Evolutionary conservation across 108 stramenopile species (phyloP), one percentile per base, ranked within the genome.

Genomic region (Discostella stelligeroides): DNA sequence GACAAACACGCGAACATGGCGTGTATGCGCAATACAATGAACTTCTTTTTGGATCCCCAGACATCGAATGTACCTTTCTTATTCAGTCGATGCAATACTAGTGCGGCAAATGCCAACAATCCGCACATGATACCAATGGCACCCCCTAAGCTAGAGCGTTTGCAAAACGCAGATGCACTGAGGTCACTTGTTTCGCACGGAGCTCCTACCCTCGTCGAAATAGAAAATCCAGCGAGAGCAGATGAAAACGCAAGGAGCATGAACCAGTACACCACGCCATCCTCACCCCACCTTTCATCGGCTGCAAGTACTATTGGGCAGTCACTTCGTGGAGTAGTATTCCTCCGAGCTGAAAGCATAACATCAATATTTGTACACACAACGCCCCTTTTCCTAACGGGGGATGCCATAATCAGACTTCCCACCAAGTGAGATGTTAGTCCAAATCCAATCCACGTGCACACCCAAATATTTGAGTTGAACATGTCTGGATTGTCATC

Each of bases 391-490:
- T 38, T 63, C 50, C 48, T 76, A 13, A 43, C 46, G 30, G 66
- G 60, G 37, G 62, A 45, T 10, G 57, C 76, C 56, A 76, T 48
- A 28, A 76, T 11, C 49, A 76, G 56, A n/a, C 54, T 53, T 50
- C 76, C 76, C 2, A 70, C 62, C 53, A 76, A 59, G 64, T 37
- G 50, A 5, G 68, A 15, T 24, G 63, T 54, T 23, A 76, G 25
- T 0, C 62, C 68, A 25, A 40, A 63, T 24, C 76, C 76, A 0
- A 69, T 20, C 76, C 76, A 76, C 7, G 67, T 39, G 40, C 47
- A 34, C 6, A 68, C 48, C 76, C 76, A 76, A 1, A 69, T 41
- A 60, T 76, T 76, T 28, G 25, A 43, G 64, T 76, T 76, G 68
- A 51, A 76, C 27, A 69, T 54, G 12, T 58, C 45, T 23, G 51